phyloP scores from a whole-genome alignment of 1,139 yeast species.

The Yamadazyma triangularis region DNA sequence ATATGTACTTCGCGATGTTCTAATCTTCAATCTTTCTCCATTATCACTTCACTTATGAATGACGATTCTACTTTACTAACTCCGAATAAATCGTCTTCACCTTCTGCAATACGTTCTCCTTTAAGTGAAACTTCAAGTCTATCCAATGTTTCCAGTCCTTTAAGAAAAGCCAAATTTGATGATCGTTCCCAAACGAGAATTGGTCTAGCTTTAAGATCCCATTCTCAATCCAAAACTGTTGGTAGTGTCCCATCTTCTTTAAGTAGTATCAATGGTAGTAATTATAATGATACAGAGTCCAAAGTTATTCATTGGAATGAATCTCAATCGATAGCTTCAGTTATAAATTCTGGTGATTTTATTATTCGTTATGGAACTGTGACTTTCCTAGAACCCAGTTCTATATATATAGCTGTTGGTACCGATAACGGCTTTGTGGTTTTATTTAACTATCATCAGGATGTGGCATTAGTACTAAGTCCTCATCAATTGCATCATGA shows the following conservation, averaged over 20 bases:
- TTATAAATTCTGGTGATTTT: conserved; percentile 22
- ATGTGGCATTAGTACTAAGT: conserved; percentile 34
- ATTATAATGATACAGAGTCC: background rate
- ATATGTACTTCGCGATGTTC: no score
- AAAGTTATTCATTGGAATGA: conserved; percentile 19
- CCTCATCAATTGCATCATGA: no score
- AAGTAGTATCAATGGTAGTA: no score
- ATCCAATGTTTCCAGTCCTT: background rate
- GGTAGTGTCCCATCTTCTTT: background rate
- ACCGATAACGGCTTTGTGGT: conserved; percentile 57
- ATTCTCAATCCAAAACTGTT: conserved; percentile 1
- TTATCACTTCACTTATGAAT: no score
- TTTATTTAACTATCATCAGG: conserved; percentile 63
- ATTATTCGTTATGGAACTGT: conserved; percentile 44
- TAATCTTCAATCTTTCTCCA: no score
- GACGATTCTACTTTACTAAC: no score
- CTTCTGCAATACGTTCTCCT: no score
- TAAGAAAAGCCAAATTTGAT: conserved; percentile 17
- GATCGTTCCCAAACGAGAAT: conserved; percentile 29
- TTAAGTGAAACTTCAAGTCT: background rate
- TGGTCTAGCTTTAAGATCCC: conserved; percentile 15
- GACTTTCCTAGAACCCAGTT: conserved; percentile 42
- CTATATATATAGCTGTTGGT: conserved; percentile 53
- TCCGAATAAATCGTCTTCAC: no score
- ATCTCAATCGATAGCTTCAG: conserved; percentile 11